Evolutionary conservation across 345 rosid genomes (phyloP).

Genomic region (Corymbia maculata): DNA sequence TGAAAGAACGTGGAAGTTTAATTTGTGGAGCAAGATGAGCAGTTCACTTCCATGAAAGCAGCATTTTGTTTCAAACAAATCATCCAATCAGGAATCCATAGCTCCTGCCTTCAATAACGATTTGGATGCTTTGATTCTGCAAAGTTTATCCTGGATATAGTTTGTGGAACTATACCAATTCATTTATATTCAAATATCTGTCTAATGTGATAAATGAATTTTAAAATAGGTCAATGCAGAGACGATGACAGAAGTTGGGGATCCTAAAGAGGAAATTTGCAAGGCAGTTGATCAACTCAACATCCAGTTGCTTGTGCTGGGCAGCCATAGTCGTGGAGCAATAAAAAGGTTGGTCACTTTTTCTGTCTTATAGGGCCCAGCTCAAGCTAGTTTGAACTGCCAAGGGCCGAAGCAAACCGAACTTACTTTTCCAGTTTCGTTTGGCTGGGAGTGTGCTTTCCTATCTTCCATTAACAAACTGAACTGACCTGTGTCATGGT

Average conservation of each 20-base stretch:
- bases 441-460: not conserved
- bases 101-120: not conserved
- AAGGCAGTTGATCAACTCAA: conserved; percentile 34
- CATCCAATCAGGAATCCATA: not conserved
- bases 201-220: not conserved
- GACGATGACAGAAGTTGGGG: conserved; percentile 33
- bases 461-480: not conserved
- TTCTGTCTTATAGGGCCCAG: not conserved
- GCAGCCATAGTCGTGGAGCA: conserved; percentile 46
- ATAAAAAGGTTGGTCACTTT: conserved; percentile 32
- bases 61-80: not conserved
- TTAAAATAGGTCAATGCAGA: conserved; percentile 36
- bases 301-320: conserved; percentile 32
- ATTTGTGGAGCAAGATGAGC: not conserved
- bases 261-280: conserved; percentile 36
- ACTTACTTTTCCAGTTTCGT: not conserved
- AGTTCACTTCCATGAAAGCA: not conserved
- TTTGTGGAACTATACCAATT: not conserved
- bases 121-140: not conserved
- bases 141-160: not conserved
- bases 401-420: not conserved
- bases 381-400: not conserved
- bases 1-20: not conserved
- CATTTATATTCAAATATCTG: too few species aligned
- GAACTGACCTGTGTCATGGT: not conserved